Base-by-base conservation (phyloP, 352 stramenopile species). In the Pythium angustatum region DNA sequence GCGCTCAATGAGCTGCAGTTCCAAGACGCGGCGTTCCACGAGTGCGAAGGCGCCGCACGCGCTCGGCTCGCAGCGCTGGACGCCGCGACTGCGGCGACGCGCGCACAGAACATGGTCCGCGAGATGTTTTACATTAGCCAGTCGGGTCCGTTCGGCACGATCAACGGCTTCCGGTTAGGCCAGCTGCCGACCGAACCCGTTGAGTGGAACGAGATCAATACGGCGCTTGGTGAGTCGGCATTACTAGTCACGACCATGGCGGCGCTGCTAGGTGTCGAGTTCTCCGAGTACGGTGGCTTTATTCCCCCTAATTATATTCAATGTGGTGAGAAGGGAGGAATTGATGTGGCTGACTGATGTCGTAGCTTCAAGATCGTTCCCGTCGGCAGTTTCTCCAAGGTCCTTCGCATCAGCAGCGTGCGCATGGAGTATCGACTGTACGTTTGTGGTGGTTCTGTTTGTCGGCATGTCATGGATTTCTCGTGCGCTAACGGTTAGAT, bases 141-240 rank as follows among this genome's bases (percentile, higher is more conserved):
- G 55, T 82, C 75, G 47, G 88, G 87, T 8, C 70, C 68, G 14
- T 93, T 94, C 64, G 88, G 82, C 22, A 94, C 81, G 26, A 93
- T 96, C 65, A 96, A 95, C 55, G 77, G 79, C 17, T 95, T 96
- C 62, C 77, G 85, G 21, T 73, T 96, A 63, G 88, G 88, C 4
- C 82, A 88, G 47, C 65, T 87, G 43, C 57, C 77, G 1, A 76
- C 68, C 1, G 67, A 76, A 14, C 69, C 85, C 7, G 72, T 93
- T 31, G 88, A 96, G 55, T 96, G 88, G 88, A 91, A 95, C 59
- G 88, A 96, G 61, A 94, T 94, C 68, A 96, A 96, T 28, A 83
- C 88, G 26, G 88, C 75, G 7, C 79, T 93, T 8, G 88, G 88
- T 8, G 83, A 96, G 56, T 81, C 73, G 27, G 85, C 85, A 14